Conservation (phyloP, 2,329 filamentous ascomycete genomes). For the Dothideomycetidae sp. region DNA sequence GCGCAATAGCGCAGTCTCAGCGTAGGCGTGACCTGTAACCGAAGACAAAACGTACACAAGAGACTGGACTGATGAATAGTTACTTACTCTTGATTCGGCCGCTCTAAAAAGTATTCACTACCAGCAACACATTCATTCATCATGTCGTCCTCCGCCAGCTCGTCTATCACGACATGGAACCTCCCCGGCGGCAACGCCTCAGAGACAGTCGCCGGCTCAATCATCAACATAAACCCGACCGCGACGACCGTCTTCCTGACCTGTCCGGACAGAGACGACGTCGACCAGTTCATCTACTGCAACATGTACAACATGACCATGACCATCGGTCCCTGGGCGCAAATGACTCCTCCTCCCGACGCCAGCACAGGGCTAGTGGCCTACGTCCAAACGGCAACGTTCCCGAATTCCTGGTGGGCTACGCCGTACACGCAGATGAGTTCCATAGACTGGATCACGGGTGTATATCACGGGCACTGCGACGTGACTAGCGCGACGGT, state of each 20-base stretch:
- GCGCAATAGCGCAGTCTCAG: too few relatives aligned
- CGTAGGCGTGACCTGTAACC: not conserved
- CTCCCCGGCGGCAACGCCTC: not conserved
- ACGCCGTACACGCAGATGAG: not conserved
- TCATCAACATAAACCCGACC: not conserved
- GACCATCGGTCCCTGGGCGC: slow-evolving; percentile 6
- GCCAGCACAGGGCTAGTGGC: slow-evolving; percentile 4
- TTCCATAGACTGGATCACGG: not conserved
- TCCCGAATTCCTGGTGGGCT: slow-evolving; percentile 1
- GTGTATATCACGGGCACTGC: slow-evolving; percentile 1
- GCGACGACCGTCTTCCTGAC: not conserved
- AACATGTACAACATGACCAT: slow-evolving; percentile 2
- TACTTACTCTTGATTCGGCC: not conserved
- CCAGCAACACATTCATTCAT: not conserved
- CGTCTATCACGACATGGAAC: not conserved
- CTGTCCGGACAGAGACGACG: too few relatives aligned
- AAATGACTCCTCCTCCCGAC: slow-evolving; percentile 2
- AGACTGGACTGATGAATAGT: not conserved
- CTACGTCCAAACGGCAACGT: slow-evolving; percentile 4
- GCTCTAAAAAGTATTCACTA: not conserved
- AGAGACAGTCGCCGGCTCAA: not conserved
- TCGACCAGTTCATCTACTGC: too few relatives aligned
- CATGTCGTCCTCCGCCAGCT: not conserved
- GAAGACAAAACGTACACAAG: not conserved
- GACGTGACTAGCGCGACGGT: slow-evolving; percentile 2